These are phyloP conservation scores for Aspergillus hancockii DNA, from an alignment of 495 filamentous ascomycete genomes.

Conservation along the genomic window DNA sequence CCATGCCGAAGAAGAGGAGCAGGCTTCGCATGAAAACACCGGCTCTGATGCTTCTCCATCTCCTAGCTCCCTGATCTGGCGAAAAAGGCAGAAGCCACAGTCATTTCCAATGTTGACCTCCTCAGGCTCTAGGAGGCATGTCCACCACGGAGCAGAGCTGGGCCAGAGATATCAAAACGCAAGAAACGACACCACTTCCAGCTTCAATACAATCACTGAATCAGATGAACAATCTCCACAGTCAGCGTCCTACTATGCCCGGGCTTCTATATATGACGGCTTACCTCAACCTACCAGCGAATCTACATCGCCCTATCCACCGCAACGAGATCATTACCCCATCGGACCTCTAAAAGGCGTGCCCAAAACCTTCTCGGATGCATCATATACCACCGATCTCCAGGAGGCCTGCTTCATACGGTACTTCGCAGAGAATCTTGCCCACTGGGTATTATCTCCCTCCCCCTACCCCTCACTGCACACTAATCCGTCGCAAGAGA, in stretches of 20 bases:
- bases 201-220: background rate
- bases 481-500: background rate
- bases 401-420: constrained; percentile 32
- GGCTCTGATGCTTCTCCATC: background rate
- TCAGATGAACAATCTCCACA: background rate
- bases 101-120: background rate
- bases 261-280: background rate
- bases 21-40: background rate
- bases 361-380: constrained; percentile 1
- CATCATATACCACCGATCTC: constrained; percentile 5
- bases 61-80: background rate
- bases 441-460: constrained; percentile 22
- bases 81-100: background rate
- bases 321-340: constrained; percentile 13
- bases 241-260: background rate
- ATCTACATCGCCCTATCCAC: background rate
- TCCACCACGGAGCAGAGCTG: background rate
- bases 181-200: background rate
- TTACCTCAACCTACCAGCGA: background rate
- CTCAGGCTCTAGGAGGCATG: background rate
- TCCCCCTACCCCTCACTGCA: background rate
- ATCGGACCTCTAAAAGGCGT: constrained; percentile 17
- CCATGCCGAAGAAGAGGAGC: background rate
- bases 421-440: constrained; percentile 29
- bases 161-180: background rate